Evolutionary conservation across 768 basidiomycete genomes (phyloP), one percentile per base, ranked within the genome.

Genomic region (Clathrus columnatus): DNA sequence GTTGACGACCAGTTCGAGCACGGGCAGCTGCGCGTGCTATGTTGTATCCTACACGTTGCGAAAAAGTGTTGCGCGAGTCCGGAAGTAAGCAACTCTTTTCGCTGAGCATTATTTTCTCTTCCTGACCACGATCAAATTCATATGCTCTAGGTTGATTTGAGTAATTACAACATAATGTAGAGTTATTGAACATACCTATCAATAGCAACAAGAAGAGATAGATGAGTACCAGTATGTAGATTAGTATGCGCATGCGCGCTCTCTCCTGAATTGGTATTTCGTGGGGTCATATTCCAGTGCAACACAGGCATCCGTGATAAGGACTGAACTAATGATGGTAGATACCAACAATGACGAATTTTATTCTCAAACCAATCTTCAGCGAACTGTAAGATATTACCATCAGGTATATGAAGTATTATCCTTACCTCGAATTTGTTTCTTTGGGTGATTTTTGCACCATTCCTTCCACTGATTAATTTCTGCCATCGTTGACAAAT

Each of bases 191-290:
- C n/a, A n/a, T 28, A 50, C 26, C 11, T 23, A 26, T 50, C 48
- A 50, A 64, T 64, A 7, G 57, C 59, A 14, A 51, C 61, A 0
- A 64, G 49, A 14, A 64, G 52, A 0, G 59, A n/a, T 0, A 63
- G 56, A 47, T 60, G 58, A 18, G 53, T 63, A 4, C 60, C 61
- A 0, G 59, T 59, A 43, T 56, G 51, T 21, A 47, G 36, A 47
- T 63, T 62, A 16, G 60, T 57, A 20, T 57, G 51, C 18, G 60
- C 56, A 29, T 63, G 62, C 4, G 62, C 55, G 36, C 62, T 62
- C 46, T 63, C 62, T 20, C 62, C 62, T 10, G 61, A 43, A 28
- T 64, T 64, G 1, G 60, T 64, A 30, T 64, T 56, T 6, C 51
- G 46, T 0, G 61, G 60, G 1, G 60, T 61, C 7, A 56, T 44